phyloP scores from a whole-genome alignment of 371 early-diverging fungal genomes.

The Mucor plumbeus region DNA sequence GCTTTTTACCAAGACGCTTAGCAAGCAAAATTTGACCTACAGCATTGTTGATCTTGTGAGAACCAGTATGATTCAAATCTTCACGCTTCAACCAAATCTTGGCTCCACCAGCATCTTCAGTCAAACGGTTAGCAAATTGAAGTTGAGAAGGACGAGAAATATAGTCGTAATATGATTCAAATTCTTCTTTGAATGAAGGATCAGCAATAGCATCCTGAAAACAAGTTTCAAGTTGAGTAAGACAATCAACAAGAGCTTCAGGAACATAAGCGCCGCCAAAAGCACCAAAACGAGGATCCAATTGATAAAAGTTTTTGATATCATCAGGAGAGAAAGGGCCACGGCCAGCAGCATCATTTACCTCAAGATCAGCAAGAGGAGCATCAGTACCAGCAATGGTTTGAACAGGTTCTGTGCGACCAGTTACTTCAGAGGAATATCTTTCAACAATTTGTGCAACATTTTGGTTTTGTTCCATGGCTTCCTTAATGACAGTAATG shows the following conservation, averaged over 20 bases:
- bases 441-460: conserved; percentile 61
- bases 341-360: conserved; percentile 34
- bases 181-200: conserved; percentile 90
- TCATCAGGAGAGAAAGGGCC: conserved; percentile 31
- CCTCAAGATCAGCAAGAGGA: conserved; percentile 44
- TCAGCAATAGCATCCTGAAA: conserved; percentile 83
- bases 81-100: conserved; percentile 98
- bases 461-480: conserved; percentile 52
- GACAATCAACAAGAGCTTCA: conserved; percentile 92
- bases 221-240: conserved; percentile 86
- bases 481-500: conserved; percentile 76
- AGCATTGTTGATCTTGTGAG: conserved; percentile 99
- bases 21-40: conserved; percentile 94
- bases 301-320: conserved; percentile 54
- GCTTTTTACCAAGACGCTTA: conserved; percentile 92
- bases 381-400: conserved; percentile 31
- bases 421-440: conserved; percentile 68
- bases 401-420: conserved; percentile 47
- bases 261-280: conserved; percentile 98
- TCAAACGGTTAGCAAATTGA: conserved; percentile 86
- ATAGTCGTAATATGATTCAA: conserved; percentile 87
- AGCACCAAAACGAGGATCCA: conserved; percentile 86
- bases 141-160: conserved; percentile 92
- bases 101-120: conserved; percentile 83
- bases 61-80: conserved; percentile 97